Percentiles rank a stretch among this genome's conserved stretches.
Conservation (phyloP, 1,284 basidiomycete genomes). For the Prillingera fragicola region DNA sequence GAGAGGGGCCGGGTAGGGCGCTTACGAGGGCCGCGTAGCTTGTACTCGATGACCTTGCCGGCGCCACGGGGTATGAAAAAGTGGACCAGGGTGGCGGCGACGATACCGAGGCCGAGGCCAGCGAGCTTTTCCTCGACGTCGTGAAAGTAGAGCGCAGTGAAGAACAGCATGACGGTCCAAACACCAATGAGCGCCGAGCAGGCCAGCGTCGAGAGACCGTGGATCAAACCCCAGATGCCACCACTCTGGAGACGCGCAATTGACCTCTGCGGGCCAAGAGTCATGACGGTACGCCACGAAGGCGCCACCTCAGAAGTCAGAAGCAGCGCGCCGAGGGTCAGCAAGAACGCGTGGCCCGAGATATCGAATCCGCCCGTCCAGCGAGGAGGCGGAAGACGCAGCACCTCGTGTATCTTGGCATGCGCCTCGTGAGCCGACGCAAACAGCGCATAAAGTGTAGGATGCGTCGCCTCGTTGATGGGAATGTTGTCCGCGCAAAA, state of each 20-base stretch:
- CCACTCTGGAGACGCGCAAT: background rate
- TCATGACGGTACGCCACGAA: slow-evolving; percentile 28
- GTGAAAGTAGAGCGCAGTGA: slow-evolving; percentile 88
- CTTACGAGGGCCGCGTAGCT: slow-evolving; percentile 13
- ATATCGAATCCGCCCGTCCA: slow-evolving; percentile 75
- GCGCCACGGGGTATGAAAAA: slow-evolving; percentile 16
- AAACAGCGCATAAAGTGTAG: slow-evolving; percentile 57
- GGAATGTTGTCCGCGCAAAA: slow-evolving; percentile 57
- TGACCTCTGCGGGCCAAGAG: slow-evolving; percentile 1
- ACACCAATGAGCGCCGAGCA: slow-evolving; percentile 54
- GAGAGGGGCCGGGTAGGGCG: slow-evolving; percentile 2
- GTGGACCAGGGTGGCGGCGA: slow-evolving; percentile 20
- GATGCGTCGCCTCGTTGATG: slow-evolving; percentile 60
- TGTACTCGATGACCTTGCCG: slow-evolving; percentile 19
- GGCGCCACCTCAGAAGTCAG: slow-evolving; percentile 66
- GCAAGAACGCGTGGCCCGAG: slow-evolving; percentile 87
- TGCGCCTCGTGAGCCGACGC: slow-evolving; percentile 6
- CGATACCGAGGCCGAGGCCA: slow-evolving; percentile 56
- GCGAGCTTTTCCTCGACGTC: slow-evolving; percentile 78
- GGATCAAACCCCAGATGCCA: slow-evolving; percentile 3
- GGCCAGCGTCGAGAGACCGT: slow-evolving; percentile 16
- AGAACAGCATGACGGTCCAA: slow-evolving; percentile 70
- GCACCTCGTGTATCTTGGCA: slow-evolving; percentile 3
- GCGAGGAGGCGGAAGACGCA: slow-evolving; percentile 50
- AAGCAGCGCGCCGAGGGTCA: slow-evolving; percentile 76